phyloP scores from a whole-genome alignment of 176 grass and related monocot genomes.

The Ensete ventricosum region DNA sequence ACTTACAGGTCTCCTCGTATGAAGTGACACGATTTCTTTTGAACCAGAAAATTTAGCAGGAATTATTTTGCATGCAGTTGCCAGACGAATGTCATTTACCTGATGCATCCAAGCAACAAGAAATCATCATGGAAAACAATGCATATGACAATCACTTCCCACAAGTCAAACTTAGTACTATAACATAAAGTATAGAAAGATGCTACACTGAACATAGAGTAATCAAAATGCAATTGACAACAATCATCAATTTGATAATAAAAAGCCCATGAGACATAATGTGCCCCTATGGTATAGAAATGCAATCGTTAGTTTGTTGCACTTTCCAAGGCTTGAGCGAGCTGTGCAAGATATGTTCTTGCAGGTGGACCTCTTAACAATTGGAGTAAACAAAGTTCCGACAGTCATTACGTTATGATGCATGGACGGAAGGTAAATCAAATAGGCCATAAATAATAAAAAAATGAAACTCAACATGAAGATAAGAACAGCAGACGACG shows the following conservation, averaged over 20 bases:
- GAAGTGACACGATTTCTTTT: constrained; percentile 88
- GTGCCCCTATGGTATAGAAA: no score
- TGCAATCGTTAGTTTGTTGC: no score
- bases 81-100: constrained; percentile 63
- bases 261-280: not conserved
- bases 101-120: constrained; percentile 15
- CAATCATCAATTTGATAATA: not conserved
- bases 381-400: no score
- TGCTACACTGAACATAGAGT: not conserved
- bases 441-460: no score
- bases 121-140: not conserved
- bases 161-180: not conserved
- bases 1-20: constrained; percentile 62
- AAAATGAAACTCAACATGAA: no score
- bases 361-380: no score
- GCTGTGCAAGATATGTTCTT: no score
- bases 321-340: no score
- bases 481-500: no score
- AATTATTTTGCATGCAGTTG: constrained; percentile 74
- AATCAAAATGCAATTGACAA: not conserved
- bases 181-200: not conserved
- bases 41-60: constrained; percentile 81
- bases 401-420: no score
- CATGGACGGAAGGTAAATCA: no score
- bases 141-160: not conserved